Evolutionary conservation across 495 filamentous ascomycete genomes (phyloP).

Genomic region (Pseudoneurospora amorphoporcata): DNA sequence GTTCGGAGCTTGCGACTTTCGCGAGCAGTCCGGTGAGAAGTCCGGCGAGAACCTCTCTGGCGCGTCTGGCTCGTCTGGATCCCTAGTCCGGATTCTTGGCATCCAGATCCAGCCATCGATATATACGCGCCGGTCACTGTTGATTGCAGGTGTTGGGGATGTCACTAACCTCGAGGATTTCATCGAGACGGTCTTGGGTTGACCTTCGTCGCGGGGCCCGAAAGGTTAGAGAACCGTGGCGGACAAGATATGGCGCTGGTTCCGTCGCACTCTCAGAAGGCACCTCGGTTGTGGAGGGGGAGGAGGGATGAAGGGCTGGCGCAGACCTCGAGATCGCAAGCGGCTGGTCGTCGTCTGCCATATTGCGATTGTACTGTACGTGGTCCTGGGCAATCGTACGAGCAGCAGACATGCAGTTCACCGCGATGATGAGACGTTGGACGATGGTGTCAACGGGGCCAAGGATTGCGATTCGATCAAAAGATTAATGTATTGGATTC

Average conservation of each 20-base stretch:
- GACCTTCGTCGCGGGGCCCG: conserved; percentile 17
- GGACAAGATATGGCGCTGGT: not conserved
- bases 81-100: not conserved
- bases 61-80: not conserved
- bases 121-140: not conserved
- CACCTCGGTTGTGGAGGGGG: not conserved
- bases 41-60: not conserved
- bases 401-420: not conserved
- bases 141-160: not conserved
- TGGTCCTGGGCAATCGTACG: not conserved
- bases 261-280: not conserved
- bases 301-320: not conserved
- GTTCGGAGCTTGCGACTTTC: not conserved
- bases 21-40: not conserved
- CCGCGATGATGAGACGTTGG: not conserved
- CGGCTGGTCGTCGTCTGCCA: not conserved
- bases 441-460: not conserved
- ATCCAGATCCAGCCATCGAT: not conserved
- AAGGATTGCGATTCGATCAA: not conserved
- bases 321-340: not conserved
- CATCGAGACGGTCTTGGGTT: conserved; percentile 29
- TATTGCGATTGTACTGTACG: not conserved
- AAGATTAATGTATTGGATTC: not conserved
- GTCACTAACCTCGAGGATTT: conserved; percentile 35
- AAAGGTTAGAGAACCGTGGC: conserved; percentile 1